Conservation (phyloP, 306 rosid species). For the Dryas octopetala region DNA sequence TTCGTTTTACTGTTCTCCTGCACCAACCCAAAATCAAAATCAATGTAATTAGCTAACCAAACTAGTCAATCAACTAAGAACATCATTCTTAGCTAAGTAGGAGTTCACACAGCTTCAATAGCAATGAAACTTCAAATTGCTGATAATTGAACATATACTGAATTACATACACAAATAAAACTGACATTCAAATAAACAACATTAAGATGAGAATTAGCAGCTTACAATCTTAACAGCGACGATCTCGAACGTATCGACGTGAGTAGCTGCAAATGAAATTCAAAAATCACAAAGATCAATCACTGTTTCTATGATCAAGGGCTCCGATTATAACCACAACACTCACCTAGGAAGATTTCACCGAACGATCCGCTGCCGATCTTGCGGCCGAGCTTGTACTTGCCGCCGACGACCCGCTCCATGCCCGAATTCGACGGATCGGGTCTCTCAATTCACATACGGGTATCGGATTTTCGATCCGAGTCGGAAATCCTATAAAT, state of each 20-base stretch:
- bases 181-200: background rate
- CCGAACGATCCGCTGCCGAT: conserved; percentile 99
- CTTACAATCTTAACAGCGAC: conserved; percentile 93
- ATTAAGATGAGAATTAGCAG: conserved; percentile 11
- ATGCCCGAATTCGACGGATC: conserved; percentile 37
- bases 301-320: background rate
- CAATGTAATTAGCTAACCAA: background rate
- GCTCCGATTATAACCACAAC: background rate
- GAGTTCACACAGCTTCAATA: background rate
- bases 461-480: conserved; percentile 19
- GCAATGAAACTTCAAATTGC: background rate
- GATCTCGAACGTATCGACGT: conserved; percentile 84
- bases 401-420: conserved; percentile 84
- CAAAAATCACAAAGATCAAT: conserved; percentile 14
- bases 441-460: conserved; percentile 38
- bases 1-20: conserved; percentile 92
- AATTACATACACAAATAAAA: background rate
- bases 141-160: background rate
- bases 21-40: conserved; percentile 20
- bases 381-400: conserved; percentile 93
- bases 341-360: conserved; percentile 82
- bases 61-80: background rate
- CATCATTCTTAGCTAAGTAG: background rate
- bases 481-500: background rate
- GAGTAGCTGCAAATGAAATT: conserved; percentile 62